These are phyloP conservation scores for Trichosporon coremiiforme DNA, from an alignment of 1,284 basidiomycete genomes.

Conservation along the genomic window DNA sequence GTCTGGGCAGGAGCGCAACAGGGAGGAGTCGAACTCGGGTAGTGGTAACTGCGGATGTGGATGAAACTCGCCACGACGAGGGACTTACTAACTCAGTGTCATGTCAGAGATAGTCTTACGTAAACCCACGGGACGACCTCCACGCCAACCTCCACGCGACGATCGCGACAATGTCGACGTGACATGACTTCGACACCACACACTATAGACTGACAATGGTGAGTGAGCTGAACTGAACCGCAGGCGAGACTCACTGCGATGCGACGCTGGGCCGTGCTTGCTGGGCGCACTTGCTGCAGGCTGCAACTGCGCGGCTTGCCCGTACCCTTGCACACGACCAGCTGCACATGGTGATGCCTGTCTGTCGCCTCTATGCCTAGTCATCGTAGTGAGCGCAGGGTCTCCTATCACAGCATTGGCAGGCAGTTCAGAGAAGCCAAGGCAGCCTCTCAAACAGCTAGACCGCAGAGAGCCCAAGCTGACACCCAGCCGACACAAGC, in stretches of 20 bases:
- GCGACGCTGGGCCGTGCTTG: no score
- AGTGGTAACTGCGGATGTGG: neutral
- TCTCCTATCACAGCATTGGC: no score
- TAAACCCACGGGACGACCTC: neutral
- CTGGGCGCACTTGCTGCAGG: no score
- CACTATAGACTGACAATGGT: neutral
- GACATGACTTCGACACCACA: neutral
- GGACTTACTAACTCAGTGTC: neutral
- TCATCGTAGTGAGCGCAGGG: no score
- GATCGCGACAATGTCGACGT: neutral
- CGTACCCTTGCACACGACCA: no score
- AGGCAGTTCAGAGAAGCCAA: no score
- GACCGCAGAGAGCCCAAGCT: neutral
- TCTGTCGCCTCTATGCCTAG: no score
- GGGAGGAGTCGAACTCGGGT: neutral
- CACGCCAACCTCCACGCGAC: neutral
- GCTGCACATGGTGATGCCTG: no score
- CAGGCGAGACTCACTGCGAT: no score
- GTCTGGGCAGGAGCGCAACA: neutral
- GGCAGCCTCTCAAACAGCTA: no score
- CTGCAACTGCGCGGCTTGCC: no score
- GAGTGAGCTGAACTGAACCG: neutral
- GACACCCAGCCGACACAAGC: constrained; percentile 46
- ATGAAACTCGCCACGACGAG: neutral
- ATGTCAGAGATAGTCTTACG: neutral